Percentiles rank a stretch among this genome's conserved stretches.
Conservation (phyloP, 176 grass and related monocot species). For the Dactylis glomerata region DNA sequence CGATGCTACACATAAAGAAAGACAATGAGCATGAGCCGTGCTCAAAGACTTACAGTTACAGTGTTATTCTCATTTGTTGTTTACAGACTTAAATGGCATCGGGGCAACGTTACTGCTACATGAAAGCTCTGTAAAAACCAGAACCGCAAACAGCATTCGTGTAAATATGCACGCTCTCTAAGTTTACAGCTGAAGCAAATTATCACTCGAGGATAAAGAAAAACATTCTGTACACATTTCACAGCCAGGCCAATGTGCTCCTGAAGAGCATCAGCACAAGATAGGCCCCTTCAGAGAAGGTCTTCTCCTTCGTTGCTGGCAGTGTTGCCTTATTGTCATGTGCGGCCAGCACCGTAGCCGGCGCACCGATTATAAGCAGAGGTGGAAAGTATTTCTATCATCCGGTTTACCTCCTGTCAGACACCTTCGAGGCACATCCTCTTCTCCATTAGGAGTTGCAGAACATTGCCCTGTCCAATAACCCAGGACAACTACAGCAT, state of each 20-base stretch:
- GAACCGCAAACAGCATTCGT: background rate
- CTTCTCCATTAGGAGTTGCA: background rate
- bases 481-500: constrained; percentile 9
- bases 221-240: constrained; percentile 21
- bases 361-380: background rate
- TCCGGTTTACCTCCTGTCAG: background rate
- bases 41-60: background rate
- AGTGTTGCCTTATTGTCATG: background rate
- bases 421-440: background rate
- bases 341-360: background rate
- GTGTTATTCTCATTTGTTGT: background rate
- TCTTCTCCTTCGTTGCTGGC: background rate
- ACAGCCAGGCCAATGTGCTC: constrained; percentile 2
- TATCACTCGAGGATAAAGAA: background rate
- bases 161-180: background rate
- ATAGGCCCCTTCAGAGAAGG: background rate
- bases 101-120: background rate
- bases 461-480: constrained; percentile 17
- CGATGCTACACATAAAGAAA: background rate
- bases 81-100: background rate
- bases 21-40: background rate
- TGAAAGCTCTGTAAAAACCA: background rate
- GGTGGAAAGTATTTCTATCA: background rate
- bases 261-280: background rate
- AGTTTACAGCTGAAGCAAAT: background rate